Evolutionary conservation across 331 rosid species (phyloP).

Genomic region (Ulmus americana): DNA sequence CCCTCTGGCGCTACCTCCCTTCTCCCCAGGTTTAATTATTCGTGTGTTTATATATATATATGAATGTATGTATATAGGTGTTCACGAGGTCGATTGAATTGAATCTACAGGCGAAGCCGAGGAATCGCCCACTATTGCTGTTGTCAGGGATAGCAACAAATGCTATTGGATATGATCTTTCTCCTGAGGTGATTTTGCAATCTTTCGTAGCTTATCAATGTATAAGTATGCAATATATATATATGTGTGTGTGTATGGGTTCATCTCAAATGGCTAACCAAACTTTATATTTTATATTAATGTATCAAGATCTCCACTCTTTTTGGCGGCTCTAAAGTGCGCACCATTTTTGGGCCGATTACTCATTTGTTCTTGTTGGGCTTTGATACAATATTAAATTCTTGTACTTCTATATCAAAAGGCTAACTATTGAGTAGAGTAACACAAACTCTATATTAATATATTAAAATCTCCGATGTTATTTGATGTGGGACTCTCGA

Average conservation of each 20-base stretch:
- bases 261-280: too few species aligned
- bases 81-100: background rate
- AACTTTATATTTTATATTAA: too few species aligned
- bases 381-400: too few species aligned
- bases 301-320: too few species aligned
- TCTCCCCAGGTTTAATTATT: constrained; percentile 39
- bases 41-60: background rate
- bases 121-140: constrained; percentile 80
- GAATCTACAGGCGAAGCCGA: constrained; percentile 44
- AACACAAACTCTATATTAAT: too few species aligned
- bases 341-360: too few species aligned
- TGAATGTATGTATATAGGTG: background rate
- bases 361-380: too few species aligned
- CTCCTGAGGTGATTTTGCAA: constrained; percentile 60
- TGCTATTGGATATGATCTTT: constrained; percentile 85
- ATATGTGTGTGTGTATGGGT: background rate
- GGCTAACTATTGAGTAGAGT: too few species aligned
- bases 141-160: constrained; percentile 80
- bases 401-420: too few species aligned
- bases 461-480: too few species aligned
- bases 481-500: too few species aligned
- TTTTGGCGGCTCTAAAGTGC: too few species aligned
- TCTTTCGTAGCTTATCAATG: background rate
- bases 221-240: background rate
- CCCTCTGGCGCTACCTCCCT: constrained; percentile 92